Conservation (phyloP, 345 rosid genomes). For the Populus ilicifolia region DNA sequence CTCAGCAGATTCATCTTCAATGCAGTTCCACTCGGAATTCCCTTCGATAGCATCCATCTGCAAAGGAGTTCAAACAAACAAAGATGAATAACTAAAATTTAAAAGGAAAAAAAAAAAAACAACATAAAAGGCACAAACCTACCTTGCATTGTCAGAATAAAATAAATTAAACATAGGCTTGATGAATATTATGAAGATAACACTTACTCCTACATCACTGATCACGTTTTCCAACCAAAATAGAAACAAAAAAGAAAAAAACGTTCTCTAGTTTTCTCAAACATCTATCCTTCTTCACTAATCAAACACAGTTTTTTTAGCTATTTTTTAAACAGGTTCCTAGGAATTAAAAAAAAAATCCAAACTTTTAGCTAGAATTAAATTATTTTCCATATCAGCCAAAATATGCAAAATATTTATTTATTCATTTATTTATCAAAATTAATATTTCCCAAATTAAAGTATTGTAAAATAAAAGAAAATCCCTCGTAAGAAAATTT, state of each 20-base stretch:
- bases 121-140: background rate
- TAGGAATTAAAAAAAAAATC: background rate
- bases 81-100: background rate
- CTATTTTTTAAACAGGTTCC: background rate
- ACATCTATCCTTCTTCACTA: background rate
- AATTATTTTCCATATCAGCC: background rate
- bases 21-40: slow-evolving; percentile 22
- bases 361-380: background rate
- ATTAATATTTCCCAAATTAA: background rate
- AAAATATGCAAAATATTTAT: background rate
- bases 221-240: background rate
- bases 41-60: slow-evolving; percentile 41
- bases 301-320: background rate
- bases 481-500: background rate
- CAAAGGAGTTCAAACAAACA: background rate
- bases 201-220: background rate
- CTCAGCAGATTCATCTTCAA: slow-evolving; percentile 31
- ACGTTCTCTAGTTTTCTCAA: background rate
- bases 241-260: background rate
- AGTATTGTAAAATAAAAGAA: background rate
- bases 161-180: background rate
- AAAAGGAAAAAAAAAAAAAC: slow-evolving; percentile 3
- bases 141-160: background rate
- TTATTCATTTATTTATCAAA: background rate
- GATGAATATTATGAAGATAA: background rate